These are phyloP conservation scores for Lobosporangium transversale DNA, from an alignment of 192 early-diverging fungal species.

Conservation along the genomic window DNA sequence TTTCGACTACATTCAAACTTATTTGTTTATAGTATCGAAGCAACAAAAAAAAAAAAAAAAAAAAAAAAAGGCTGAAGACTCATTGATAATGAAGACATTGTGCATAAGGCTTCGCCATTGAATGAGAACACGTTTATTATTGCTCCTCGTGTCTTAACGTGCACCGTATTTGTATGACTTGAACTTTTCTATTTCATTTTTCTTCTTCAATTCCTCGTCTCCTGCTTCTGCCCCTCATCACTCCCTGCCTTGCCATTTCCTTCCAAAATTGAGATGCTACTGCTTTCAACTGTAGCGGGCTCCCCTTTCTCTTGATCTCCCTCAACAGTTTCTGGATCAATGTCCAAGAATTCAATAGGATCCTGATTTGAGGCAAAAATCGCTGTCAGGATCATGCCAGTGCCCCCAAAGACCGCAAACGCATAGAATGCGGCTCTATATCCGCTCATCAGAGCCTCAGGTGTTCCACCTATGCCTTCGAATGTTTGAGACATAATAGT, in stretches of 20 bases:
- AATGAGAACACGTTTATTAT: too few relatives aligned
- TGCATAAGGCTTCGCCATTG: too few relatives aligned
- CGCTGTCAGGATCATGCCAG: conserved; percentile 4
- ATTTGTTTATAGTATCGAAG: too few relatives aligned
- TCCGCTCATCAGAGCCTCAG: conserved; percentile 20
- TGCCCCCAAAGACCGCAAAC: conserved; percentile 12
- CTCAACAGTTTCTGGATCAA: not conserved
- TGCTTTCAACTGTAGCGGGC: not conserved
- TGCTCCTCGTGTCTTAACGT: too few relatives aligned
- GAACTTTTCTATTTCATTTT: not conserved
- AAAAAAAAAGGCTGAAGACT: too few relatives aligned
- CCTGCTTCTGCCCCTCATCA: not conserved
- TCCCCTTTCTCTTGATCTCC: conserved; percentile 17
- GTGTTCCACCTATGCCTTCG: not conserved
- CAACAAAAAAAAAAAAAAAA: too few relatives aligned
- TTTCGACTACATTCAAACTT: too few relatives aligned
- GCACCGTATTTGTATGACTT: too few relatives aligned
- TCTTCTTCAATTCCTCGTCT: not conserved
- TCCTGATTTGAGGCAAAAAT: conserved; percentile 26
- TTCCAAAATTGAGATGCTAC: conserved; percentile 4
- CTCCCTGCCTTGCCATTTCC: conserved; percentile 6
- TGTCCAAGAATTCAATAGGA: conserved; percentile 13
- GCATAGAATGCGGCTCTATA: conserved; percentile 46
- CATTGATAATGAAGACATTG: too few relatives aligned
- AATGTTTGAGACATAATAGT: conserved; percentile 32